Conservation (phyloP, 2,329 filamentous ascomycete genomes). For the Chaetomiaceae sp. region DNA sequence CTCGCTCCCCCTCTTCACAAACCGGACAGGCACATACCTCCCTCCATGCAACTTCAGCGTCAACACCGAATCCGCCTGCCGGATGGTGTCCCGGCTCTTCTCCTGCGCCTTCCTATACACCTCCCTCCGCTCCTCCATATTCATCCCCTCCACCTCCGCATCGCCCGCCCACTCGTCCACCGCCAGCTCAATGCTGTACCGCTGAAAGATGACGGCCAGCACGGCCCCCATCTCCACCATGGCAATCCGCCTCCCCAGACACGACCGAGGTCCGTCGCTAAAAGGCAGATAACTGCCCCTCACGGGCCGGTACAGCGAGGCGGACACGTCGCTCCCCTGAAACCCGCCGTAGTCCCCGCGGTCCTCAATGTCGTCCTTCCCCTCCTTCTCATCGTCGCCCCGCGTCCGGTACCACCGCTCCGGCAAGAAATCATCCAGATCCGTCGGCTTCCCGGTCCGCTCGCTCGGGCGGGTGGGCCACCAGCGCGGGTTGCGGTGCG, state of each 20-base stretch:
- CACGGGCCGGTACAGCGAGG: conserved; percentile 56
- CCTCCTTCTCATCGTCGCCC: conserved; percentile 23
- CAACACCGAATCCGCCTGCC: conserved; percentile 56
- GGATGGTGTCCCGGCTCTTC: conserved; percentile 49
- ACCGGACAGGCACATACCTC: conserved; percentile 58
- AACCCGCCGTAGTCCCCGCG: conserved; percentile 56
- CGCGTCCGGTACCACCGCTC: conserved; percentile 62
- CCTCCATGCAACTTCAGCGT: conserved; percentile 66
- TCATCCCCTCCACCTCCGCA: conserved; percentile 51
- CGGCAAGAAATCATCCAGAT: conserved; percentile 65
- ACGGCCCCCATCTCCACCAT: conserved; percentile 56
- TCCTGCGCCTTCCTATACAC: conserved; percentile 60
- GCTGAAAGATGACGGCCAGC: conserved; percentile 51
- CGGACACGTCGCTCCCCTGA: conserved; percentile 56
- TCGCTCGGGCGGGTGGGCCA: conserved; percentile 58
- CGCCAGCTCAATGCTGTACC: conserved; percentile 66
- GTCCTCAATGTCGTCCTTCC: conserved; percentile 34
- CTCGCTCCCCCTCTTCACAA: conserved; percentile 67
- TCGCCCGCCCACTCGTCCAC: conserved; percentile 56
- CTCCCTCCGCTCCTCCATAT: conserved; percentile 39
- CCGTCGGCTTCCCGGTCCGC: conserved; percentile 42
- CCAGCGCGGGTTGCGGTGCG: conserved; percentile 65
- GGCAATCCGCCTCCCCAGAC: conserved; percentile 55
- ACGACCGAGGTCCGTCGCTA: conserved; percentile 54
- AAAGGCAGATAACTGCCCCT: conserved; percentile 57